phyloP scores from a whole-genome alignment of 208 protist genomes.

The Leishmania mexicana region DNA sequence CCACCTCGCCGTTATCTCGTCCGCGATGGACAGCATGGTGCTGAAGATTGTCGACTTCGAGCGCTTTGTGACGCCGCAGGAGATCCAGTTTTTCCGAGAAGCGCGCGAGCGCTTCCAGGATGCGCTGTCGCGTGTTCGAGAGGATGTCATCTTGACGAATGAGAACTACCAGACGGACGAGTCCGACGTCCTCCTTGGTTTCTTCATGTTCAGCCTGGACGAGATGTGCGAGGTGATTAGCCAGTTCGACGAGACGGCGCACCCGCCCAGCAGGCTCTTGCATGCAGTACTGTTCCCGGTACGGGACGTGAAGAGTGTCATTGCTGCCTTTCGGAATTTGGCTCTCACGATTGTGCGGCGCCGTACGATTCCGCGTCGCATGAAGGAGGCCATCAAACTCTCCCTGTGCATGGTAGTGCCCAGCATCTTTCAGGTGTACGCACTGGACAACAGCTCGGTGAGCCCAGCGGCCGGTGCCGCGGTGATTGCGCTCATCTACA shows the following conservation, averaged over 20 bases:
- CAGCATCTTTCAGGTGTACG: conserved; percentile 88
- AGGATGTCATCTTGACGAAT: conserved; percentile 90
- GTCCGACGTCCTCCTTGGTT: conserved; percentile 87
- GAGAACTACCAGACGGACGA: conserved; percentile 91
- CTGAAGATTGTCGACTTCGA: conserved; percentile 90
- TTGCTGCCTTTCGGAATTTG: conserved; percentile 60
- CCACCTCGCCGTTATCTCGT: conserved; percentile 76
- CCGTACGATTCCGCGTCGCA: conserved; percentile 72
- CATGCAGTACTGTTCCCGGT: conserved; percentile 54
- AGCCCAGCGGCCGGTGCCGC: conserved; percentile 84
- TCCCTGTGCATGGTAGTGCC: conserved; percentile 87
- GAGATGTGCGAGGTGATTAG: conserved; percentile 87
- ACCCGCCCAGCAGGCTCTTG: conserved; percentile 53
- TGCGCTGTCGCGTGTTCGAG: conserved; percentile 75
- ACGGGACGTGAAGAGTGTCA: conserved; percentile 68
- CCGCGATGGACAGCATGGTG: conserved; percentile 90
- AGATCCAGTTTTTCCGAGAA: conserved; percentile 80
- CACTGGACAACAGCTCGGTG: conserved; percentile 64
- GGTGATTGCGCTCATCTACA: conserved; percentile 91
- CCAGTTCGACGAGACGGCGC: conserved; percentile 60
- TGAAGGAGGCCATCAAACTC: conserved; percentile 93
- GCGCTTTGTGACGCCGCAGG: conserved; percentile 57
- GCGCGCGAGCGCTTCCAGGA: conserved; percentile 87
- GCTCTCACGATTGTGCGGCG: conserved; percentile 46
- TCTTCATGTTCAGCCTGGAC: conserved; percentile 92